A percentile compares a stretch with the other conserved stretches of the same genome.
These are phyloP conservation scores for Hebeloma cylindrosporum DNA, from an alignment of 768 basidiomycete genomes.

Conservation along the genomic window DNA sequence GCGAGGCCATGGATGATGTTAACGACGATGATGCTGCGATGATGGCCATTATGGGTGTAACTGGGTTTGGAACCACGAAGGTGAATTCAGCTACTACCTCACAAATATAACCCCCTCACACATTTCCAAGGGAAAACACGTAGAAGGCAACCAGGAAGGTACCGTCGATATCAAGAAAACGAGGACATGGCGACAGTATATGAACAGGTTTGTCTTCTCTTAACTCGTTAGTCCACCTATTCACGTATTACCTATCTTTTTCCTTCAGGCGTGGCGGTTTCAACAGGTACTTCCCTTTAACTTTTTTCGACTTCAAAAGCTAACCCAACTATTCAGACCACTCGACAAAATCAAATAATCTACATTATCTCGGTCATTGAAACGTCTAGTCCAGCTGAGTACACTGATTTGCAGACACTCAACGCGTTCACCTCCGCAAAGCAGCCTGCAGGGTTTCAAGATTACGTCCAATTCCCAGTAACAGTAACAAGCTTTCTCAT, in stretches of 20 bases:
- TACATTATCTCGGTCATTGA: background rate
- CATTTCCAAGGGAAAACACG: constrained; percentile 63
- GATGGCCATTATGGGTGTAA: constrained; percentile 89
- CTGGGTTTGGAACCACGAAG: constrained; percentile 88
- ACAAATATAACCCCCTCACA: background rate
- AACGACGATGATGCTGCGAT: constrained; percentile 76
- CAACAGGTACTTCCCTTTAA: constrained; percentile 55
- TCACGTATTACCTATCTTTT: constrained; percentile 9
- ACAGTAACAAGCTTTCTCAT: too few relatives aligned
- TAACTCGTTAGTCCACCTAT: background rate
- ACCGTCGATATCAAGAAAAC: constrained; percentile 69
- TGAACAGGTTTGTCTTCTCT: constrained; percentile 75
- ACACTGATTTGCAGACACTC: constrained; percentile 9
- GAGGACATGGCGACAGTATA: constrained; percentile 96
- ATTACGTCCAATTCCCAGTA: background rate
- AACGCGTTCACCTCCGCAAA: constrained; percentile 8
- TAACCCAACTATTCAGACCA: constrained; percentile 69
- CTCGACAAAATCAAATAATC: constrained; percentile 91
- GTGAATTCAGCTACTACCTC: constrained; percentile 35
- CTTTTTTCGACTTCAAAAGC: constrained; percentile 34
- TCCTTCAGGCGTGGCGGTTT: constrained; percentile 76
- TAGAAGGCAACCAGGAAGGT: constrained; percentile 82
- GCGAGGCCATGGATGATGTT: constrained; percentile 52
- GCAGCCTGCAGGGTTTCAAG: constrained; percentile 8
- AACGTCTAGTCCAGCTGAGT: constrained; percentile 17